phyloP scores from a whole-genome alignment of 2,329 filamentous ascomycete species.

The Aspergillus spinulosporus region DNA sequence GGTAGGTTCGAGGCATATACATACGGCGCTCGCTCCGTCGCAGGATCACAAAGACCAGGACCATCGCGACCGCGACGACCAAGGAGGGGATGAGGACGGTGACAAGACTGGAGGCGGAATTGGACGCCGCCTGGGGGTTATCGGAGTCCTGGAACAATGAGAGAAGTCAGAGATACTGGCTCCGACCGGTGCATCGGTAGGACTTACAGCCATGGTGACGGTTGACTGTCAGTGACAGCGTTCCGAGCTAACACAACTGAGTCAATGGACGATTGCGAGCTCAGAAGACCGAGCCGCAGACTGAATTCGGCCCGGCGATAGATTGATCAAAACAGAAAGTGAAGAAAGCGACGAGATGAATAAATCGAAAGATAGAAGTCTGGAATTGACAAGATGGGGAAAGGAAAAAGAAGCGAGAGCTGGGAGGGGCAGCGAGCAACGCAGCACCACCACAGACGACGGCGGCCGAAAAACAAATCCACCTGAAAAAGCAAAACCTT shows the following conservation, averaged over 20 bases:
- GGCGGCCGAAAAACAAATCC: not conserved
- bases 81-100: slow-evolving; percentile 52
- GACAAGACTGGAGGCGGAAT: slow-evolving; percentile 49
- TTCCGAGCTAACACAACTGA: not conserved
- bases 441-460: not conserved
- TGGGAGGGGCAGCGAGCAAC: not conserved
- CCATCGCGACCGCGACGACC: slow-evolving; percentile 46
- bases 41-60: slow-evolving; percentile 53
- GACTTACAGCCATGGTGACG: slow-evolving; percentile 26
- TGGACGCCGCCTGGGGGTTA: slow-evolving; percentile 25
- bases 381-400: no score
- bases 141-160: slow-evolving; percentile 2
- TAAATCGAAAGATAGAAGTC: slow-evolving; percentile 1
- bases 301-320: not conserved
- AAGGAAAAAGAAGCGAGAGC: not conserved
- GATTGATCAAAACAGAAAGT: not conserved
- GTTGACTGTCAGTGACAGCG: not conserved
- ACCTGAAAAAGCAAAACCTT: not conserved
- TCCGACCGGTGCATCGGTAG: not conserved
- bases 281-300: not conserved
- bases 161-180: not conserved
- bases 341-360: no score
- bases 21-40: slow-evolving; percentile 51
- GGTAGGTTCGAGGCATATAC: slow-evolving; percentile 58
- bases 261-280: not conserved